Conservation (phyloP, 2,329 filamentous ascomycete genomes). For the Ascochyta fabae region DNA sequence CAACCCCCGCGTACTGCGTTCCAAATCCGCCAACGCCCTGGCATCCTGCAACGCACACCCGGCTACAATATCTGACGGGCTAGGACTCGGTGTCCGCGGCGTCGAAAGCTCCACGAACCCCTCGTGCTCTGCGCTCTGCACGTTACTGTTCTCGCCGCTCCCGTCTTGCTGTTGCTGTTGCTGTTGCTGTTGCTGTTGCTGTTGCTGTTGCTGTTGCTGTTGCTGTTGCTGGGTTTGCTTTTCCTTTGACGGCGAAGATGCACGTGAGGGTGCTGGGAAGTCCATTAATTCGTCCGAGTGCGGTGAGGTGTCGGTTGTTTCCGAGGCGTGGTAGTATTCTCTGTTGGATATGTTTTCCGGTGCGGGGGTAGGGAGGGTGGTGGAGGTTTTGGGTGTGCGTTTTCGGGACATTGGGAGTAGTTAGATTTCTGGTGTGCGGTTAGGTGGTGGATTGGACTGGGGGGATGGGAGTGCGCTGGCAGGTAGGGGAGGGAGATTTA, state of each 20-base stretch:
- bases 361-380: conserved; percentile 7
- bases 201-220: too few relatives aligned
- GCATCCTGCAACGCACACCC: neutral
- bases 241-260: too few relatives aligned
- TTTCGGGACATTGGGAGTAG: neutral
- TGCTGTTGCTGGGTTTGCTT: too few relatives aligned
- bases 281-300: neutral
- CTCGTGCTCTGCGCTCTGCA: neutral
- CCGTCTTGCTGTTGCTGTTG: neutral
- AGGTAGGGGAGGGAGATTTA: too few relatives aligned
- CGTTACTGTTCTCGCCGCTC: too few relatives aligned
- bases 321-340: conserved; percentile 3
- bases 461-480: too few relatives aligned
- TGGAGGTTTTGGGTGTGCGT: neutral
- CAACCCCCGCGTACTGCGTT: neutral
- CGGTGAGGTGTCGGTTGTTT: neutral
- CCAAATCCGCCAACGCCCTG: neutral
- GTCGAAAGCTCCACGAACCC: neutral
- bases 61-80: conserved; percentile 3
- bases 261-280: neutral
- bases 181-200: too few relatives aligned
- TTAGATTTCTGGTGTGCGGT: too few relatives aligned
- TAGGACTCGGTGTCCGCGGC: neutral
- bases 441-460: too few relatives aligned
- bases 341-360: conserved; percentile 4